These are phyloP conservation scores for Rosa persica DNA, from an alignment of 306 rosid genomes.

Conservation along the genomic window DNA sequence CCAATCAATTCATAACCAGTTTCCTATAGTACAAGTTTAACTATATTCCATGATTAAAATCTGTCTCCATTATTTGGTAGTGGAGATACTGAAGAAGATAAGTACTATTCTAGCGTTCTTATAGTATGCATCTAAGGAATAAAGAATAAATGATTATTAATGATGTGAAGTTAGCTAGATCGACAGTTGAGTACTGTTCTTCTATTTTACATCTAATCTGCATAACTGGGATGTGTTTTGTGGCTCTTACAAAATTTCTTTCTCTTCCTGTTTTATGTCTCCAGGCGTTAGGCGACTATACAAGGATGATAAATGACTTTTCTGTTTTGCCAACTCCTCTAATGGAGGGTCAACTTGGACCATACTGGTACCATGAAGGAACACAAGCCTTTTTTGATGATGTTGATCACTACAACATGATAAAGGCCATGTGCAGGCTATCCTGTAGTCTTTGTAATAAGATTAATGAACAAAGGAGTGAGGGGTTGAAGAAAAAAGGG, in stretches of 20 bases:
- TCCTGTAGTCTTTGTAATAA: constrained; percentile 14
- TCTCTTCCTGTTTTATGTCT: not conserved
- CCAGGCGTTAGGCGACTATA: constrained; percentile 82
- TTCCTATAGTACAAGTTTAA: not conserved
- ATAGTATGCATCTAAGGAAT: not conserved
- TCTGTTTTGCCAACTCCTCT: constrained; percentile 44
- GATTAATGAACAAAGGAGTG: constrained; percentile 8
- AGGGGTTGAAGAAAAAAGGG: constrained; percentile 7
- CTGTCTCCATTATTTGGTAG: not conserved
- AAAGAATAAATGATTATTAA: not conserved
- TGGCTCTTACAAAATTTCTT: not conserved
- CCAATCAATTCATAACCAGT: not conserved
- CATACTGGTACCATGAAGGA: constrained; percentile 73
- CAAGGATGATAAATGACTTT: constrained; percentile 63
- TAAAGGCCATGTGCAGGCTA: constrained; percentile 76
- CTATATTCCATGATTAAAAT: not conserved
- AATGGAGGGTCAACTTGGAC: constrained; percentile 68
- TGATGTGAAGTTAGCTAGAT: not conserved
- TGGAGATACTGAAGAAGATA: constrained; percentile 1
- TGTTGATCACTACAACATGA: constrained; percentile 75
- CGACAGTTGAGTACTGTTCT: not conserved
- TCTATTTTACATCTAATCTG: not conserved
- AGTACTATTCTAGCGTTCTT: not conserved
- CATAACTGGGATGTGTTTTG: not conserved
- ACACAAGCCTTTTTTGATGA: constrained; percentile 71